Conservation (phyloP, 2,329 filamentous ascomycete genomes). For the Teratosphaeria pseudoeucalypti region DNA sequence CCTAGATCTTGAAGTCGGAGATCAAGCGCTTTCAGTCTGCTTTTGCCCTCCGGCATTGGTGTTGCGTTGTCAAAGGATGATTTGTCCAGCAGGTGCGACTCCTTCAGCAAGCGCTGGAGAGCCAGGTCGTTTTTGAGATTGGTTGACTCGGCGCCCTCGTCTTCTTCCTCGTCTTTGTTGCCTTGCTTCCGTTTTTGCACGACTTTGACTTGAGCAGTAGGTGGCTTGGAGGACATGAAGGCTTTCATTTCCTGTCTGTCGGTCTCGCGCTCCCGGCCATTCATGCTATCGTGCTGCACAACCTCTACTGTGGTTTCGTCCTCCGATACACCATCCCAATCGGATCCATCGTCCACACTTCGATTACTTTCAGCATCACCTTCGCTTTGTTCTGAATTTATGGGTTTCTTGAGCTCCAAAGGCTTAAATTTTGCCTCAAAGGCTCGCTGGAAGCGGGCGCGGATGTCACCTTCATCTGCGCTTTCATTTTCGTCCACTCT, state of each 20-base stretch:
- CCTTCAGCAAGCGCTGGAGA: conserved; percentile 77
- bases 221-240: conserved; percentile 58
- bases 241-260: conserved; percentile 52
- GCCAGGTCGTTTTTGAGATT: conserved; percentile 88
- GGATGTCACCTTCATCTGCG: conserved; percentile 34
- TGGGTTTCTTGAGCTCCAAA: conserved; percentile 13
- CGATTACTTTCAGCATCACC: conserved; percentile 7
- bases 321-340: conserved; percentile 56
- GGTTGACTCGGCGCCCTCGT: conserved; percentile 46
- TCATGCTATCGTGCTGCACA: conserved; percentile 36
- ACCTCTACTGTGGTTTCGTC: conserved; percentile 36
- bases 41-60: conserved; percentile 48
- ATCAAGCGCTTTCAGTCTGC: conserved; percentile 72
- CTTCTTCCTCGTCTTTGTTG: conserved; percentile 31
- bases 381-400: neutral
- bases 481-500: conserved; percentile 17
- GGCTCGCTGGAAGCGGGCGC: conserved; percentile 68
- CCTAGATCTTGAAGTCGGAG: conserved; percentile 73
- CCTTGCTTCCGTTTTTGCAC: conserved; percentile 15
- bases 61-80: conserved; percentile 40
- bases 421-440: conserved; percentile 86
- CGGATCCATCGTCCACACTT: conserved; percentile 30
- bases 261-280: neutral
- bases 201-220: conserved; percentile 23
- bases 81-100: conserved; percentile 75